Evolutionary conservation across 352 stramenopile genomes (phyloP).

Genomic region (Globisporangium paddicum): DNA sequence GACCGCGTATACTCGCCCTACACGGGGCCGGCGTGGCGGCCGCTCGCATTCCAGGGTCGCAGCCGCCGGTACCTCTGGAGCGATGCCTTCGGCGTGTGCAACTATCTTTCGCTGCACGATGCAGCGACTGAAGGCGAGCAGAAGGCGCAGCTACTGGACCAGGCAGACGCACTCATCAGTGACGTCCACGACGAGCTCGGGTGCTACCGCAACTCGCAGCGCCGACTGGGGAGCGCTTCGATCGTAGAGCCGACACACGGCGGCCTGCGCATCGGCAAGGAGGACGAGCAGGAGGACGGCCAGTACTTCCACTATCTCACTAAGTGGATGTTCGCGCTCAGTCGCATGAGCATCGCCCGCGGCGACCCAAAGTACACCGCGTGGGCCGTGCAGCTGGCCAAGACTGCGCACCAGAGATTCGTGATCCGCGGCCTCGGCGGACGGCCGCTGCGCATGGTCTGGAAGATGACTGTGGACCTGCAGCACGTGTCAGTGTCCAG

Average conservation of each 20-base stretch:
- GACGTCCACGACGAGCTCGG: constrained; percentile 24
- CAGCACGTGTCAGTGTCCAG: constrained; percentile 22
- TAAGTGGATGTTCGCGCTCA: constrained; percentile 38
- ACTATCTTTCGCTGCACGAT: constrained; percentile 23
- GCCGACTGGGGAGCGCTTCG: constrained; percentile 10
- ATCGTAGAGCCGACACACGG: constrained; percentile 12
- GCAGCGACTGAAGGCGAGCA: background rate
- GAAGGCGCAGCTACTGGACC: constrained; percentile 14
- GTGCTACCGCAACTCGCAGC: constrained; percentile 16
- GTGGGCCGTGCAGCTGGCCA: constrained; percentile 21
- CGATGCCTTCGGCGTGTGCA: constrained; percentile 31
- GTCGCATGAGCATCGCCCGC: constrained; percentile 18
- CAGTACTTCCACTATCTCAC: constrained; percentile 40
- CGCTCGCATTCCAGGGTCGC: constrained; percentile 12
- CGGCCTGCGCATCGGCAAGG: constrained; percentile 31
- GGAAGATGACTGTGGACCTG: constrained; percentile 31
- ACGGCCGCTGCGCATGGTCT: constrained; percentile 23
- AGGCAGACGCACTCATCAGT: constrained; percentile 20
- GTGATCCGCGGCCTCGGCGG: constrained; percentile 18
- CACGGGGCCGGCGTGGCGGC: constrained; percentile 19
- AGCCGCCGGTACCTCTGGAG: constrained; percentile 29
- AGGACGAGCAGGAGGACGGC: constrained; percentile 23
- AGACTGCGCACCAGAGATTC: constrained; percentile 17
- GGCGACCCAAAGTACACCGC: constrained; percentile 15
- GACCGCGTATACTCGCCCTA: constrained; percentile 26